Conservation (phyloP, 1,139 yeast species). For the Magnusiomyces suaveolens region DNA sequence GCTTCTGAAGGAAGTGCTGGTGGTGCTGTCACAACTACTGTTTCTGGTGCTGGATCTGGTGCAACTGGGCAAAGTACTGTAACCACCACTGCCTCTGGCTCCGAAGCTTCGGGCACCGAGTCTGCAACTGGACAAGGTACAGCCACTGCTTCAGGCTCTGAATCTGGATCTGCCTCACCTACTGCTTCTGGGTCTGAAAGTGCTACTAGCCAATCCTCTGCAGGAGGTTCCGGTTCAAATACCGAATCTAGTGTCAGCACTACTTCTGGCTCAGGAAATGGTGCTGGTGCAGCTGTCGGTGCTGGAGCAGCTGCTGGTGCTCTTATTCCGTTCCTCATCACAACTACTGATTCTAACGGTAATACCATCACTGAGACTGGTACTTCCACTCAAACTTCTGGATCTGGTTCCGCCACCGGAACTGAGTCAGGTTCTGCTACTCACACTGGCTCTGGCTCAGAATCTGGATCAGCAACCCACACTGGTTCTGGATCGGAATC, state of each 20-base stretch:
- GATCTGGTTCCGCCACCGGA: conserved; percentile 5
- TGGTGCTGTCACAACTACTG: background rate
- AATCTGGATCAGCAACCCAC: background rate
- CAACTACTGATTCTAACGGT: conserved; percentile 4
- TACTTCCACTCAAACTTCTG: background rate
- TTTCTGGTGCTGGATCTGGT: background rate
- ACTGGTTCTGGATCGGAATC: conserved; percentile 5
- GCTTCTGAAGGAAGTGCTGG: background rate
- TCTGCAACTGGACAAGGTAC: background rate
- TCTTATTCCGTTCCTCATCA: conserved; percentile 5
- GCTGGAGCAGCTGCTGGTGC: conserved; percentile 4
- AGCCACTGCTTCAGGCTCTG: background rate
- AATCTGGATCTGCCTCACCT: conserved; percentile 1
- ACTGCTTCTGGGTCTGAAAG: conserved; percentile 5
- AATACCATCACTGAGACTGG: conserved; percentile 5
- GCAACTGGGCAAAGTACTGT: too few species aligned
- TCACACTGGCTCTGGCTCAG: conserved; percentile 2
- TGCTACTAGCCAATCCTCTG: background rate
- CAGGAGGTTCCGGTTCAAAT: background rate
- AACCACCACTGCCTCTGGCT: background rate
- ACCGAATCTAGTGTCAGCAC: background rate
- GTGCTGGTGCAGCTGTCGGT: conserved; percentile 11
- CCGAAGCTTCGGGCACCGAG: background rate
- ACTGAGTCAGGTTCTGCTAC: conserved; percentile 3
- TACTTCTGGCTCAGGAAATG: background rate